Evolutionary conservation across 495 filamentous ascomycete species (phyloP).

Genomic region (Aspergillus conjunctus): DNA sequence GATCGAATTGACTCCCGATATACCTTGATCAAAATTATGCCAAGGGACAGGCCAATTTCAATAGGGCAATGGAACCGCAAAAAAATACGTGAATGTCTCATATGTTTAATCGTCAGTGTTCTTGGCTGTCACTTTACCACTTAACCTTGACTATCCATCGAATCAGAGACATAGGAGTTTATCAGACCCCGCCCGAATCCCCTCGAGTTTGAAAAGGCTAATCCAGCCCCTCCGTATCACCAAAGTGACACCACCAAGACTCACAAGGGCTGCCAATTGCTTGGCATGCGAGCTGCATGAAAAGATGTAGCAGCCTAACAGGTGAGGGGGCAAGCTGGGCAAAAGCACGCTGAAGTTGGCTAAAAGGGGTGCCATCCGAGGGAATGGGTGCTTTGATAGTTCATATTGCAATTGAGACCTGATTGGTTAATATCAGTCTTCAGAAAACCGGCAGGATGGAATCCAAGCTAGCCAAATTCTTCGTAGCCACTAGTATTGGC

Average conservation of each 20-base stretch:
- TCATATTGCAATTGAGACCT: too few relatives aligned
- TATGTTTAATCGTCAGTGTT: slow-evolving; percentile 4
- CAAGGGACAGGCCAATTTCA: not conserved
- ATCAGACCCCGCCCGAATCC: not conserved
- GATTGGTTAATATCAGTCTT: too few relatives aligned
- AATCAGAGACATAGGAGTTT: not conserved
- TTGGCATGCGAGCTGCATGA: not conserved
- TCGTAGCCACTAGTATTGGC: not conserved
- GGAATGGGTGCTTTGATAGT: too few relatives aligned
- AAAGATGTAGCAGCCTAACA: not conserved
- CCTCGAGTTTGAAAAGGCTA: not conserved
- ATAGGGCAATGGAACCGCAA: not conserved
- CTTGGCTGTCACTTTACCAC: not conserved
- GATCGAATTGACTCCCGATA: too few relatives aligned
- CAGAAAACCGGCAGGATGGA: too few relatives aligned
- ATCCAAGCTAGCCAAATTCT: too few relatives aligned
- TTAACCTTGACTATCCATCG: not conserved
- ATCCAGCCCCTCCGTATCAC: not conserved
- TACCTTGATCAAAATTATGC: not conserved
- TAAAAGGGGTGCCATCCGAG: not conserved
- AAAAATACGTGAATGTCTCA: not conserved
- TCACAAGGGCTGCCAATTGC: not conserved
- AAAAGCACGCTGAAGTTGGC: not conserved
- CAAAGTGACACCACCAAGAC: not conserved
- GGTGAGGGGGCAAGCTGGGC: not conserved